These are phyloP conservation scores for Rhizomucor pusillus DNA, from an alignment of 371 early-diverging fungal genomes.

Conservation along the genomic window DNA sequence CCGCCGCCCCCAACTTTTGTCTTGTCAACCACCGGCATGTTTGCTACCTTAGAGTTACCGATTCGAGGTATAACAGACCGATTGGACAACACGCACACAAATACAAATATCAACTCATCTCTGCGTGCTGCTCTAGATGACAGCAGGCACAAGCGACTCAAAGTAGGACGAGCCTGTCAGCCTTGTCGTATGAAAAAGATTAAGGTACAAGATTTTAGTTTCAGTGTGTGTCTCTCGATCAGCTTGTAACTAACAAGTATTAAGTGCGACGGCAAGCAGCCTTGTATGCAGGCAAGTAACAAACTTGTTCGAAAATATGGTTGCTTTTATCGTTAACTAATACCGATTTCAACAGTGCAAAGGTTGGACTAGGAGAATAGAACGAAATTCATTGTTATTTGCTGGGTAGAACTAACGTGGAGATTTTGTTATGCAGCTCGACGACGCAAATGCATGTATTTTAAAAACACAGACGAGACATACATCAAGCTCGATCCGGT, in stretches of 20 bases:
- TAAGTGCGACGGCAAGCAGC: constrained; percentile 51
- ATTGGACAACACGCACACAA: neutral
- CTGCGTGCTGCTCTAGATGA: constrained; percentile 27
- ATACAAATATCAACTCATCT: neutral
- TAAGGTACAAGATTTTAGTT: constrained; percentile 26
- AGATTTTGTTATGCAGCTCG: constrained; percentile 25
- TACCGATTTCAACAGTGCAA: constrained; percentile 33
- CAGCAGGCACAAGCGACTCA: constrained; percentile 44
- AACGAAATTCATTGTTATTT: too few relatives aligned
- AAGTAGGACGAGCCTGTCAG: constrained; percentile 47
- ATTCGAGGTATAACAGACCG: constrained; percentile 29
- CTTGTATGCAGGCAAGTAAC: constrained; percentile 51
- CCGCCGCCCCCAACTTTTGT: too few relatives aligned
- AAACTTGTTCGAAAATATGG: neutral
- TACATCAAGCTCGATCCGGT: constrained; percentile 44
- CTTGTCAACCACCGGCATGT: constrained; percentile 17
- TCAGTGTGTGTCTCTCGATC: neutral
- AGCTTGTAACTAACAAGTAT: neutral
- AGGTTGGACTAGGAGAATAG: constrained; percentile 22
- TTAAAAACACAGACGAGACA: constrained; percentile 47
- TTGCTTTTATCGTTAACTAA: constrained; percentile 7
- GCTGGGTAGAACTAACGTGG: too few relatives aligned
- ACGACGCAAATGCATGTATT: constrained; percentile 43
- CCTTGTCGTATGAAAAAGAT: constrained; percentile 52
- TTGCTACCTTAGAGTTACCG: constrained; percentile 45